Evolutionary conservation across 2,329 filamentous ascomycete genomes (phyloP), one percentile per base, ranked within the genome.

Genomic region (Colletotrichum theobromicola): DNA sequence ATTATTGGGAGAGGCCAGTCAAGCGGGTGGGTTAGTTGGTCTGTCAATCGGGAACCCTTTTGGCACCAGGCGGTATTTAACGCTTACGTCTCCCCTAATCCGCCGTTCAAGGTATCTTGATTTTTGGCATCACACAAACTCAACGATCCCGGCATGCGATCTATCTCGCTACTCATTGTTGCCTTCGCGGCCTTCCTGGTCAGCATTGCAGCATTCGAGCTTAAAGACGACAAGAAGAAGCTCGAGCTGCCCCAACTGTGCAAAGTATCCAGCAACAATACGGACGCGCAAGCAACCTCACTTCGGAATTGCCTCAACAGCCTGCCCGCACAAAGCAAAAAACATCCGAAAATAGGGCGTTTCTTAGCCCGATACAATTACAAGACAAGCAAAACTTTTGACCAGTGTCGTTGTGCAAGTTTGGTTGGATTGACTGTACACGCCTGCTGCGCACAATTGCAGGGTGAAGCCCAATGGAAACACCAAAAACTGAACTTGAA

Each of bases 11-110:
- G n/a, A 46, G 3, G 6, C 16, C 21, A 21, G 3, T n/a, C 42
- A 2, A 5, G 0, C 2, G 10, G 10, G 3, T 21, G 10, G 3
- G 10, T 21, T 4, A 10, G 4, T 2, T 46, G 16, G n/a, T 21
- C n/a, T 21, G 18, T 12, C 21, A 21, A 46, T 46, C 18, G 10
- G 18, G 8, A 42, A 42, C 8, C 5, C 10, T n/a, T 42, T 7
- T 18, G 18, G 37, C 18, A n/a, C 18, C 16, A 15, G 16, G n/a
- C 16, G 9, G 18, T n/a, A n/a, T n/a, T n/a, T 18, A 4, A 16
- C 7, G 15, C 18, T 7, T 8, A 18, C 18, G 35, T 42, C 18
- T 15, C 16, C 15, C 18, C 37, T 42, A 18, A n/a, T 42, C 18
- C 18, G 18, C 37, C 37, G 18, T 42, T n/a, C 18, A 15, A 10